phyloP scores from a whole-genome alignment of 805 yeast species.

The Candida succiphila region DNA sequence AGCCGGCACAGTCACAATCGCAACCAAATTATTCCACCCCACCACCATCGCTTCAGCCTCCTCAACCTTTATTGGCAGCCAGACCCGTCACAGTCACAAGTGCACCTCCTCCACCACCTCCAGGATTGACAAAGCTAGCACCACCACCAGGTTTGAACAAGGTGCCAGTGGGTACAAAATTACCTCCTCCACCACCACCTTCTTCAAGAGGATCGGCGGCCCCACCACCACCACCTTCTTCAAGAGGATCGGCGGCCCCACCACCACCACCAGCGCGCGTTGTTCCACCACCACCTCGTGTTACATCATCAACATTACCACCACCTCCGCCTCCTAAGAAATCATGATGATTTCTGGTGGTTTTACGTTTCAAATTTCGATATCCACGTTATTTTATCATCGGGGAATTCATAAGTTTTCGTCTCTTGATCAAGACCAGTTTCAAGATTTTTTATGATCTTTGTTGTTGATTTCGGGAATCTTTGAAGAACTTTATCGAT shows the following conservation, averaged over 20 bases:
- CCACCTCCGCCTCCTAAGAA: background rate
- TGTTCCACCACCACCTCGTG: slow-evolving; percentile 7
- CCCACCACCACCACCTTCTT: slow-evolving; percentile 3
- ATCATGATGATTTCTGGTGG: too few species aligned
- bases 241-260: slow-evolving; percentile 1
- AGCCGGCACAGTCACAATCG: slow-evolving; percentile 15
- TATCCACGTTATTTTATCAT: too few species aligned
- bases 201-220: slow-evolving; percentile 2
- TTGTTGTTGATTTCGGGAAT: too few species aligned
- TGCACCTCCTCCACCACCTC: slow-evolving; percentile 2
- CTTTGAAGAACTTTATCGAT: too few species aligned
- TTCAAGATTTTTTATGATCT: too few species aligned
- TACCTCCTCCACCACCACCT: slow-evolving; percentile 5
- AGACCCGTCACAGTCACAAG: background rate
- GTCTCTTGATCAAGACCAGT: too few species aligned
- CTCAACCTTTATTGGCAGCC: slow-evolving; percentile 4
- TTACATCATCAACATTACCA: slow-evolving; percentile 6
- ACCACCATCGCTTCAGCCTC: slow-evolving; percentile 1
- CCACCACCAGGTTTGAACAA: slow-evolving; percentile 12
- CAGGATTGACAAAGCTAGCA: slow-evolving; percentile 10
- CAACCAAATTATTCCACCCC: slow-evolving; percentile 2
- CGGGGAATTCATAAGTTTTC: too few species aligned
- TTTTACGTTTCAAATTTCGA: too few species aligned
- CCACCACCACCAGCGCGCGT: slow-evolving; percentile 18
- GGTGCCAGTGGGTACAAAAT: background rate